phyloP scores from a whole-genome alignment of 805 yeast species.

The Dipodascus albidus region DNA sequence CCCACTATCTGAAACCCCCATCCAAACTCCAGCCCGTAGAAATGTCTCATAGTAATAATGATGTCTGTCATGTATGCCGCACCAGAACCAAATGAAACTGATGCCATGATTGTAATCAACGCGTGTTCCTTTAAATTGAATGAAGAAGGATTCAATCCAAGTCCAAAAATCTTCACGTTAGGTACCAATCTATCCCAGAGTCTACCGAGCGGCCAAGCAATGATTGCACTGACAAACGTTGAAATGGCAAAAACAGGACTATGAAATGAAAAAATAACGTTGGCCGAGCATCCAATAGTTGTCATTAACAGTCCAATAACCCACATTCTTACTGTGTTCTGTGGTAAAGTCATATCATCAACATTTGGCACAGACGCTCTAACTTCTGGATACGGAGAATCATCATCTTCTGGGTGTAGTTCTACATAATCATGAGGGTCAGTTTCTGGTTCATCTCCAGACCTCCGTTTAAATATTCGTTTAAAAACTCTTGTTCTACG shows the following conservation, averaged over 20 bases:
- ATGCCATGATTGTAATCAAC: conserved; percentile 42
- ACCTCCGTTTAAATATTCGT: background rate
- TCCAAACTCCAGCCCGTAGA: conserved; percentile 30
- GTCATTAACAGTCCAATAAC: conserved; percentile 41
- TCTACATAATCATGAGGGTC: background rate
- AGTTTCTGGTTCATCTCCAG: background rate
- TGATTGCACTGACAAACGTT: conserved; percentile 44
- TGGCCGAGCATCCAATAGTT: conserved; percentile 46
- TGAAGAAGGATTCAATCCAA: conserved; percentile 46
- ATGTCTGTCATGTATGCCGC: conserved; percentile 51
- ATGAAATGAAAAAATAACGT: conserved; percentile 48
- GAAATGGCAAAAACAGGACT: conserved; percentile 42
- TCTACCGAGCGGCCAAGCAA: conserved; percentile 55
- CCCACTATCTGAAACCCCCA: conserved; percentile 46
- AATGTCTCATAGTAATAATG: conserved; percentile 38
- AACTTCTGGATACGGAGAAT: conserved; percentile 55
- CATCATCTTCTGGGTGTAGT: conserved; percentile 12
- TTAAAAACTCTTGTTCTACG: background rate
- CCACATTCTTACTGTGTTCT: conserved; percentile 47
- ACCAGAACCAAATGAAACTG: conserved; percentile 31
- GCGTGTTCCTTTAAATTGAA: conserved; percentile 55
- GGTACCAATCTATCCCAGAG: conserved; percentile 34
- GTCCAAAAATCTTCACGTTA: conserved; percentile 20
- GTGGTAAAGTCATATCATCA: conserved; percentile 40
- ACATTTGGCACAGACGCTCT: conserved; percentile 50